phyloP scores from a whole-genome alignment of 116 monocot species.

The Dioscorea cayenensis region DNA sequence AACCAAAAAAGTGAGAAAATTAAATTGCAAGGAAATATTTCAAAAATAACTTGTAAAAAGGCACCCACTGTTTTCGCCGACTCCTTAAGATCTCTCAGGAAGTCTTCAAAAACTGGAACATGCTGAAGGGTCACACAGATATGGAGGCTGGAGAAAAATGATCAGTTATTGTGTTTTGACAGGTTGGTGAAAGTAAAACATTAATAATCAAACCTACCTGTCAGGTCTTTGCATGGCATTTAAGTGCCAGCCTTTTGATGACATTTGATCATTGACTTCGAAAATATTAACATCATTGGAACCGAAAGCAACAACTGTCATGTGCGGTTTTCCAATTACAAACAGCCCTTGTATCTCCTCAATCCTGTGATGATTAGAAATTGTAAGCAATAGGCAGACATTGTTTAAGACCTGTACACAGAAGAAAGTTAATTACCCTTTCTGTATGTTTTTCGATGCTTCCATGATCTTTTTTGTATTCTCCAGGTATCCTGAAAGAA shows the following conservation, averaged over 20 bases:
- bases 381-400: not conserved
- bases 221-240: slow-evolving; percentile 93
- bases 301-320: slow-evolving; percentile 86
- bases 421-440: slow-evolving; percentile 46
- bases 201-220: slow-evolving; percentile 31
- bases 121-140: slow-evolving; percentile 98
- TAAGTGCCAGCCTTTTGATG: slow-evolving; percentile 96
- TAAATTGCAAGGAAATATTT: not conserved
- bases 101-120: slow-evolving; percentile 49
- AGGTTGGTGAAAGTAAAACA: too few species aligned
- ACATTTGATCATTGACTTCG: slow-evolving; percentile 91
- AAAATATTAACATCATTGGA: slow-evolving; percentile 74
- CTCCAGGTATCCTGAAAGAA: slow-evolving; percentile 78
- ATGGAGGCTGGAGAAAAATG: slow-evolving; percentile 59
- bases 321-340: slow-evolving; percentile 81
- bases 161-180: not conserved
- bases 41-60: not conserved
- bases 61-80: slow-evolving; percentile 69
- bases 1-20: not conserved
- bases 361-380: slow-evolving; percentile 42
- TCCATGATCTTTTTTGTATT: slow-evolving; percentile 89
- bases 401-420: not conserved
- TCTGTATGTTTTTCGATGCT: slow-evolving; percentile 74
- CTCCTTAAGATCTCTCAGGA: slow-evolving; percentile 70
- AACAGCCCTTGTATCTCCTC: slow-evolving; percentile 73